Evolutionary conservation across 2,329 filamentous ascomycete genomes (phyloP), one percentile per base, ranked within the genome.

Genomic region (Diplodia sapinea): DNA sequence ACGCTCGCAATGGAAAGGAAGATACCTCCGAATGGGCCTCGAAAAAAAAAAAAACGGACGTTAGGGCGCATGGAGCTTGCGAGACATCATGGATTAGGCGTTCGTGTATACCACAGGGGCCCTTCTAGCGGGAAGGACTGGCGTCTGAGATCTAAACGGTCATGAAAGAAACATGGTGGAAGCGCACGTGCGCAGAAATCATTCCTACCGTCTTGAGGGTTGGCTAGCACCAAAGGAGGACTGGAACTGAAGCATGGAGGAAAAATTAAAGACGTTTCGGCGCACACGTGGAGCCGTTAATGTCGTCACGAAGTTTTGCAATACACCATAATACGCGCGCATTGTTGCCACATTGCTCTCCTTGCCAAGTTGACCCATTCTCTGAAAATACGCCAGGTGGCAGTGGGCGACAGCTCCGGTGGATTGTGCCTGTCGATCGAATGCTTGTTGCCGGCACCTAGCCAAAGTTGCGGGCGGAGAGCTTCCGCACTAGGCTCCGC

Each of bases 401-500:
- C 40, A 33, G 6, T 23, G 40, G 11, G 52, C 29, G 29, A 36
- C 9, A 36, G 33, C 9, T 12, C 3, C 13, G 5, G 7, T 31
- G 56, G 26, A n/a, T 31, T 13, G 38, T 47, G 23, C n/a, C 47
- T 43, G 15, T 49, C 47, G 40, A 36, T 49, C 13, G 20, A 59
- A n/a, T 29, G 38, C 15, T 38, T 20, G n/a, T 20, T 11, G 15
- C 23, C 9, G 57, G 31, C n/a, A 33, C 2, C 26, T 50, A 26
- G 38, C 31, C 31, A 36, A 36, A 13, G 26, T 23, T 61, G 57
- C 40, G 57, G 13, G 57, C 57, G 57, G 57, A 61, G 23, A 49
- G 40, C 57, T 61, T 61, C 57, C 61, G 61, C 61, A 47, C 47
- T 3, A 33, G 23, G 47, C 40, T 64, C 61, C 61, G 61, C 49